phyloP scores from a whole-genome alignment of 2,329 filamentous ascomycete genomes.

The Ophiocordyceps camponoti-floridani region DNA sequence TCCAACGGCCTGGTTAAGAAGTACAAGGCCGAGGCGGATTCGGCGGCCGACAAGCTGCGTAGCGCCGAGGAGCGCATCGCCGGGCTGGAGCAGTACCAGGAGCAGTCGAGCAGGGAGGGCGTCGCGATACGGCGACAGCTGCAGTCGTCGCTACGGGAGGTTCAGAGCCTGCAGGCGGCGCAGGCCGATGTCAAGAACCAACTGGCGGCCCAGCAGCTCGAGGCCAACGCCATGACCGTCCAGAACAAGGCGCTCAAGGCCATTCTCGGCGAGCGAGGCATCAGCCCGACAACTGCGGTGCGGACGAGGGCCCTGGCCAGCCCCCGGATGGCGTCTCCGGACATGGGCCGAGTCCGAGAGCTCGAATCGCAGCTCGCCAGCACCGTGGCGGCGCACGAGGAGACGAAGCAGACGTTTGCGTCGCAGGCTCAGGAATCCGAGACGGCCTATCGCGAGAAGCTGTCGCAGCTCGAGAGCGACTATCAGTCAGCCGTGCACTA shows the following conservation, averaged over 20 bases:
- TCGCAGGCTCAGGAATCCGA: slow-evolving; percentile 75
- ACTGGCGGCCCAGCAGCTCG: slow-evolving; percentile 71
- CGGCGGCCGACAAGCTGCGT: slow-evolving; percentile 72
- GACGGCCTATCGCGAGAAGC: slow-evolving; percentile 75
- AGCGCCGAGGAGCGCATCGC: slow-evolving; percentile 93
- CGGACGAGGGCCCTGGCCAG: slow-evolving; percentile 59
- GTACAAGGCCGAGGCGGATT: slow-evolving; percentile 77
- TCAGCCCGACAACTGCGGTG: slow-evolving; percentile 56
- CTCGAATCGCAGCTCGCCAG: slow-evolving; percentile 75
- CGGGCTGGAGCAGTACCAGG: slow-evolving; percentile 89
- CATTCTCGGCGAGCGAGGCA: slow-evolving; percentile 73
- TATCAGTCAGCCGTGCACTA: slow-evolving; percentile 97
- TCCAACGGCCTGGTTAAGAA: slow-evolving; percentile 70
- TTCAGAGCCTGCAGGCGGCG: slow-evolving; percentile 61
- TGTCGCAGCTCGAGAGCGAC: slow-evolving; percentile 86
- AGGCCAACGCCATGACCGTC: slow-evolving; percentile 82
- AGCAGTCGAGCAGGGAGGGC: slow-evolving; percentile 87
- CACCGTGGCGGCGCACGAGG: slow-evolving; percentile 65
- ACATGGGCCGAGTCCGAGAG: slow-evolving; percentile 61
- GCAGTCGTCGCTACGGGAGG: slow-evolving; percentile 67
- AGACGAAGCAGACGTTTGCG: slow-evolving; percentile 63
- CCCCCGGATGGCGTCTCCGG: slow-evolving; percentile 55
- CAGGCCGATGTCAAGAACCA: slow-evolving; percentile 71
- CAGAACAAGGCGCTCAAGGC: slow-evolving; percentile 91
- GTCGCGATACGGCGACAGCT: slow-evolving; percentile 80